phyloP scores from a whole-genome alignment of 805 yeast species.

The Wickerhamomyces bovis region DNA sequence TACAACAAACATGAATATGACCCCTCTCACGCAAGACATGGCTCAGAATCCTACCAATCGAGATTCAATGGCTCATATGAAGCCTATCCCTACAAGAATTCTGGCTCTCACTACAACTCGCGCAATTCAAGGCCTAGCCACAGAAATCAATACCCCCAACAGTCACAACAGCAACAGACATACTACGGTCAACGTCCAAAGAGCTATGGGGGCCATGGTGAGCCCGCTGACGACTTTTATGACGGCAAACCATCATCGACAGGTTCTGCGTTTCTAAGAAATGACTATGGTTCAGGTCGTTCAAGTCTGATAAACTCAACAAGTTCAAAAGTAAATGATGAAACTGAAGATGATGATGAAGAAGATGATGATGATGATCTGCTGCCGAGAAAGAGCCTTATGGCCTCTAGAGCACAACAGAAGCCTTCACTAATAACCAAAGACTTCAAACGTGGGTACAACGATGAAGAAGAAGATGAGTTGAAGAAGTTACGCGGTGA shows the following conservation, averaged over 20 bases:
- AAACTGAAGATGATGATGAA: background rate
- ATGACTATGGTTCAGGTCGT: background rate
- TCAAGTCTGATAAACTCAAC: background rate
- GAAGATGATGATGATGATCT: background rate
- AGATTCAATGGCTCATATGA: background rate
- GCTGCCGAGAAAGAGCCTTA: background rate
- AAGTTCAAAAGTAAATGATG: background rate
- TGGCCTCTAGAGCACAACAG: background rate
- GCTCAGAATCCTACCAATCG: background rate
- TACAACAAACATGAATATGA: background rate
- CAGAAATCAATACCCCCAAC: background rate
- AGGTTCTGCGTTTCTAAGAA: background rate
- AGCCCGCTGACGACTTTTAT: background rate
- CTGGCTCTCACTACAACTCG: background rate
- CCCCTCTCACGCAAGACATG: background rate
- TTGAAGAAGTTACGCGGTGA: conserved; percentile 3
- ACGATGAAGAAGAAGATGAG: conserved; percentile 20
- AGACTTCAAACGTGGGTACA: conserved; percentile 19
- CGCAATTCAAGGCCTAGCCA: background rate
- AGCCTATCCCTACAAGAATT: background rate
- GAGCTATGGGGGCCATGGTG: background rate
- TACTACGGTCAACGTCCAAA: background rate
- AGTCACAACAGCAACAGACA: background rate
- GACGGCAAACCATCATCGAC: background rate
- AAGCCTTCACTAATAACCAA: conserved; percentile 23